Conservation (phyloP, 371 early-diverging fungal species). For the Mortierella sp. region DNA sequence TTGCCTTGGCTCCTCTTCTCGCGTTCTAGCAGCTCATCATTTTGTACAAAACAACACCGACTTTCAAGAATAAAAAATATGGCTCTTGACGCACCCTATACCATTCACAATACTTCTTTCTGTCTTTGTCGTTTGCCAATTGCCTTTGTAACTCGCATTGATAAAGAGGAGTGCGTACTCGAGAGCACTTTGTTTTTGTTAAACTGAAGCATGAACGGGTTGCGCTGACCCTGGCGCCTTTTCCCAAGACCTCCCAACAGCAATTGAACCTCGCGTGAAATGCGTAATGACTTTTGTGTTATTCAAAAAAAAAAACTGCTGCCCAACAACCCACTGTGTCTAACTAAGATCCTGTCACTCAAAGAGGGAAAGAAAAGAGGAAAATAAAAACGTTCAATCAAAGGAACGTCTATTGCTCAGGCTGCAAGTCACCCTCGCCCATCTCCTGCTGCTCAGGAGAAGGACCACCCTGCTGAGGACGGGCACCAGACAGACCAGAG, state of each 20-base stretch:
- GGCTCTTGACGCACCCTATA: slow-evolving; percentile 12
- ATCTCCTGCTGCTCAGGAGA: slow-evolving; percentile 56
- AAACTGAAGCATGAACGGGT: neutral
- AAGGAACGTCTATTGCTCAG: slow-evolving; percentile 37
- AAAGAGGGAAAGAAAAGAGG: neutral
- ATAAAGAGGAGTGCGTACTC: too few relatives aligned
- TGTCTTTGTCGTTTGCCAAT: neutral
- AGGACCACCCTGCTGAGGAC: slow-evolving; percentile 54
- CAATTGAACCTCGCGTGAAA: neutral
- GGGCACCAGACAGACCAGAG: slow-evolving; percentile 82
- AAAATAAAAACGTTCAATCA: neutral
- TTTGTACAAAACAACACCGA: neutral
- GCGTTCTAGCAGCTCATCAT: neutral
- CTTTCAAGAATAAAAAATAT: slow-evolving; percentile 15
- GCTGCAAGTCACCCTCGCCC: slow-evolving; percentile 57
- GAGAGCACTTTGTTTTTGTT: too few relatives aligned
- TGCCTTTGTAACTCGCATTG: neutral
- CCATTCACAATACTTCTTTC: neutral
- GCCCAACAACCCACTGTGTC: neutral
- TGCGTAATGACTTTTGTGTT: slow-evolving; percentile 13
- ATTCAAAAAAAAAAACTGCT: slow-evolving; percentile 1
- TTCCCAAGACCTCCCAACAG: too few relatives aligned
- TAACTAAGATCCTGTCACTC: neutral
- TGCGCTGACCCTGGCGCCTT: too few relatives aligned
- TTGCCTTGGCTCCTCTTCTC: neutral